Evolutionary conservation across 257 asterid species (phyloP), one percentile per base, ranked within the genome.

Genomic region (Petunia secreta): DNA sequence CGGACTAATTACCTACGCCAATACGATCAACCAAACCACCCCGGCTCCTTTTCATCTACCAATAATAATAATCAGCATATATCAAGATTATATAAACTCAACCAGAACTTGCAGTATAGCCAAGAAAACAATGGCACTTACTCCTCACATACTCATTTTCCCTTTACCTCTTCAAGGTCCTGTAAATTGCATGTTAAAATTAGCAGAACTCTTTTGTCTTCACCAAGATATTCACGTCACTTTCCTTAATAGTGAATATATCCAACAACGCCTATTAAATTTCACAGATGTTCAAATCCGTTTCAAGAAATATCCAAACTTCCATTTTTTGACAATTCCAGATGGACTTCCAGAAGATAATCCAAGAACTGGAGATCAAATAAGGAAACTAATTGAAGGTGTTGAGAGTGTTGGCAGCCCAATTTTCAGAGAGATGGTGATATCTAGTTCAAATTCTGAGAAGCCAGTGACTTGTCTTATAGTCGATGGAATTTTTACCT

Each of bases 111-210:
- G 11, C 2, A 55, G 37, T 57, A 37, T 7, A 25, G 25, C 64
- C 1, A 3, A 34, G 25, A 52, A 38, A 55, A 66, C 36, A 59
- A 64, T 54, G 43, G 41, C 40, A 53, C 38, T 59, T 14, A 10
- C 54, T 74, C 75, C 75, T 36, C 86, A 85, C 60, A 85, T 83
- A 2, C 48, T 85, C 4, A 80, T 85, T 25, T 83, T 83, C 44
- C 88, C 88, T 0, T 60, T 80, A 25, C 88, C 88, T 34, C n/a
- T 68, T 4, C 88, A 80, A 37, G 85, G 86, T 50, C 88, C 82
- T 52, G 85, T 85, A 1, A 85, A 85, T 54, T 80, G 85, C 86
- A 85, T 83, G 85, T 75, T 85, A 43, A 85, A 85, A 63, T 77
- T 85, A 6, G 85, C 88, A n/a, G 85, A 85, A 63, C 80, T 85